Evolutionary conservation across 23 red algal genomes (phyloP).

Genomic region (Chondrus crispus): DNA sequence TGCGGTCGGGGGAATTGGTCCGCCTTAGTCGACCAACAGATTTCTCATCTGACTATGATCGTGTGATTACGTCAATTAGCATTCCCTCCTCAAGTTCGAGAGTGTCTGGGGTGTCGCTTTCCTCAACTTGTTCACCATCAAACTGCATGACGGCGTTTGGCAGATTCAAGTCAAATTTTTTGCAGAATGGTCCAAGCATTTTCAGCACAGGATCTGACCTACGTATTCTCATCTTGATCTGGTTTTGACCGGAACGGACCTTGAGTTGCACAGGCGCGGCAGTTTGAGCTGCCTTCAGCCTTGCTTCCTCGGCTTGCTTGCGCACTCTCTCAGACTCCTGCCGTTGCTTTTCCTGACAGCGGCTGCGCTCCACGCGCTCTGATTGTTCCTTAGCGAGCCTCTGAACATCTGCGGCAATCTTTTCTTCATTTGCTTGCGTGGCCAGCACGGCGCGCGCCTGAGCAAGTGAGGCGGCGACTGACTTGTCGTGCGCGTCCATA

Average conservation of each 20-base stretch:
- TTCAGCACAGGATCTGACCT: neutral
- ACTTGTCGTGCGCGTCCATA: neutral
- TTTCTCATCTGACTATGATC: no score
- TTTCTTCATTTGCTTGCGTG: neutral
- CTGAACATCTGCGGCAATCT: neutral
- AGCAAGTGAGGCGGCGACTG: neutral
- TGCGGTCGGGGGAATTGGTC: no score
- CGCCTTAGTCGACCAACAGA: no score
- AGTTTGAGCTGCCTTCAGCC: neutral
- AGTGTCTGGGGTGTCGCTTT: neutral
- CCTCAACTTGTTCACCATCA: conserved; percentile 25
- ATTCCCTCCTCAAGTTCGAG: conserved; percentile 20
- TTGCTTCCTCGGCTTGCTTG: neutral
- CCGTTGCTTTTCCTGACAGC: neutral
- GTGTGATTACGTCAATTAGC: conserved; percentile 19
- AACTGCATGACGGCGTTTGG: neutral
- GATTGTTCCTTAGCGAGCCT: neutral
- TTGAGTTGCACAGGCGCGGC: conserved; percentile 1
- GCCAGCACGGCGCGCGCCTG: neutral
- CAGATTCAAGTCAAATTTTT: conserved; percentile 4
- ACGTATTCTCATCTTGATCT: conserved; percentile 16
- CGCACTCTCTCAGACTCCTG: neutral
- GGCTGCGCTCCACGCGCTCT: neutral
- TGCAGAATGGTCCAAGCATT: conserved; percentile 16
- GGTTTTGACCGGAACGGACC: neutral